phyloP scores from a whole-genome alignment of 371 early-diverging fungal species.

The Mucor irregularis region DNA sequence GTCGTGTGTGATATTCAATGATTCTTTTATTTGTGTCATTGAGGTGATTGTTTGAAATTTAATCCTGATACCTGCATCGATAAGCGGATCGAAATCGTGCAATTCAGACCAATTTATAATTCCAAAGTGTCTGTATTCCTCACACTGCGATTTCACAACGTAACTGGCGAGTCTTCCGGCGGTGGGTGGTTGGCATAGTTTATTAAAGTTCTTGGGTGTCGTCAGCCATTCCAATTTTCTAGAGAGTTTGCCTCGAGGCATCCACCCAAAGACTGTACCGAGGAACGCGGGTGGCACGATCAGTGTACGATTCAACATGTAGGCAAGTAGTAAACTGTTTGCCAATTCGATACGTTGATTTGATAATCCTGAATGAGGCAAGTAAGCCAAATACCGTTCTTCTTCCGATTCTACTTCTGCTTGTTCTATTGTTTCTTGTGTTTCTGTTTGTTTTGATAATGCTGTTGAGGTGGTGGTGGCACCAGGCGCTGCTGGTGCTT shows the following conservation, averaged over 20 bases:
- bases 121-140: slow-evolving; percentile 32
- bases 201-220: slow-evolving; percentile 26
- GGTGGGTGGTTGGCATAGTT: slow-evolving; percentile 23
- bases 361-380: slow-evolving; percentile 60
- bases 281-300: slow-evolving; percentile 57
- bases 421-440: neutral
- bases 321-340: slow-evolving; percentile 55
- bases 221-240: slow-evolving; percentile 36
- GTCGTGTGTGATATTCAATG: slow-evolving; percentile 18
- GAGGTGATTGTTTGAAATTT: slow-evolving; percentile 28
- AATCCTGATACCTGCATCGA: slow-evolving; percentile 10
- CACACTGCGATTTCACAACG: slow-evolving; percentile 24
- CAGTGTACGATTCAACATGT: slow-evolving; percentile 55
- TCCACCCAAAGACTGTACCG: slow-evolving; percentile 45
- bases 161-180: slow-evolving; percentile 21
- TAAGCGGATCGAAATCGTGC: slow-evolving; percentile 26
- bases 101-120: slow-evolving; percentile 37
- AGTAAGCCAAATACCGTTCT: slow-evolving; percentile 49
- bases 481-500: neutral
- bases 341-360: slow-evolving; percentile 62
- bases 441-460: too few species aligned
- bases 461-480: neutral
- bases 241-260: slow-evolving; percentile 15
- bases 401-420: slow-evolving; percentile 1
- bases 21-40: slow-evolving; percentile 15